phyloP scores from a whole-genome alignment of 2,329 filamentous ascomycete genomes.

The Nemania sp. region DNA sequence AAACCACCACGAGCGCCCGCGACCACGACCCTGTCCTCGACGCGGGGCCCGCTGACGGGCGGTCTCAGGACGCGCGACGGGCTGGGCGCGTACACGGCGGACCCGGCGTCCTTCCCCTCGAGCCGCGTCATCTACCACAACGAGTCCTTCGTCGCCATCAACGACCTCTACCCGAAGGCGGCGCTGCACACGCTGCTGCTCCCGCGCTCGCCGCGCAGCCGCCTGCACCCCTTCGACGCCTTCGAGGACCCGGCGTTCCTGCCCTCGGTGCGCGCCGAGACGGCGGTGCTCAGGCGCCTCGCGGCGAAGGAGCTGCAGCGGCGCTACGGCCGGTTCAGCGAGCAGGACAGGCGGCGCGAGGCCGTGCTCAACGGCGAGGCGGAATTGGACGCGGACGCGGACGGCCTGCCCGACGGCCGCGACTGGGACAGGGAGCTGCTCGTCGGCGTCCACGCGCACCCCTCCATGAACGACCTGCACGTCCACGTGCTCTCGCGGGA shows the following conservation, averaged over 20 bases:
- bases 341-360: constrained; percentile 65
- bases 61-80: constrained; percentile 58
- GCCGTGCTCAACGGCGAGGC: constrained; percentile 66
- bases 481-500: constrained; percentile 86
- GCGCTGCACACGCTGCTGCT: constrained; percentile 87
- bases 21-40: constrained; percentile 29
- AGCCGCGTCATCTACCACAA: constrained; percentile 67
- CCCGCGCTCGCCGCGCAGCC: constrained; percentile 65
- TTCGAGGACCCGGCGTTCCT: constrained; percentile 75
- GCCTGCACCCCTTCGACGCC: constrained; percentile 76
- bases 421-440: constrained; percentile 79
- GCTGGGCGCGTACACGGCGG: constrained; percentile 67
- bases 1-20: constrained; percentile 35
- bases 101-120: constrained; percentile 64
- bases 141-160: constrained; percentile 74
- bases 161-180: constrained; percentile 85
- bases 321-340: constrained; percentile 66
- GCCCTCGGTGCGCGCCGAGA: constrained; percentile 63
- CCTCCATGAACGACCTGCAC: constrained; percentile 91
- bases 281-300: constrained; percentile 62
- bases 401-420: constrained; percentile 68
- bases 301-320: constrained; percentile 78
- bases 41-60: constrained; percentile 14
- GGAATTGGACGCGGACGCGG: constrained; percentile 19
- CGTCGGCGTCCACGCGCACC: constrained; percentile 81